Base-by-base conservation (phyloP, 2,329 filamentous ascomycete species). In the Penicillium nordicum region DNA sequence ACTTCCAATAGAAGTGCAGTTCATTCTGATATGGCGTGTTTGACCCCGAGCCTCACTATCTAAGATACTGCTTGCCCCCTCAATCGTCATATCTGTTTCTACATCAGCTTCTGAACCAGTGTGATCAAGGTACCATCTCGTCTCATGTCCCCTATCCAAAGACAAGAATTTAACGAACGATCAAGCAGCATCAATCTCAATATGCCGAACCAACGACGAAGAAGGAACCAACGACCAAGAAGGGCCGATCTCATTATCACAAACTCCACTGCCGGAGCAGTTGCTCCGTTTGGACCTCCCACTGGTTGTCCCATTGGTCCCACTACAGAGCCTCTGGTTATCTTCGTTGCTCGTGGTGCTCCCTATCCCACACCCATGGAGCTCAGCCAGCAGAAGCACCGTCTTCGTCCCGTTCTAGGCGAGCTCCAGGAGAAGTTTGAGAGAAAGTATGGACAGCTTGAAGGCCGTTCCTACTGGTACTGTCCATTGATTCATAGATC, bases 401-500 rank as follows among this genome's bases (percentile, higher is more conserved):
- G 32, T n/a, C 38, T 51, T 16, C 21, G 41, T 9, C 49, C 49
- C 29, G 40, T 40, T 14, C 8, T 51, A 11, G 8, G 9, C 5
- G 40, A 51, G 12, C 37, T 51, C 16, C 14, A 29, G n/a, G 49
- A 36, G 9, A 1, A 0, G 5, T 51, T 36, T 16, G 40, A 36
- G 16, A 21, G 21, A 16, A 45, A 36, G 14, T 51, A 45, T 16
- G 49, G 49, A 2, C 9, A 5, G 0, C 21, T 51, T 5, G 40
- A 32, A 9, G 25, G 16, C 5, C 49, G 30, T 10, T 23, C 40
- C 40, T 36, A 51, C 49, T 25, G 18, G 21, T 36, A 32, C 29
- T 51, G 49, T n/a, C 49, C 49, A 21, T 34, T 51, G 40, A 45
- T 51, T 23, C 49, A 51, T 14, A 36, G 36, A 27, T 51, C 38